These are phyloP conservation scores for Penicillium bialowiezense DNA, from an alignment of 495 filamentous ascomycete species.

Conservation along the genomic window DNA sequence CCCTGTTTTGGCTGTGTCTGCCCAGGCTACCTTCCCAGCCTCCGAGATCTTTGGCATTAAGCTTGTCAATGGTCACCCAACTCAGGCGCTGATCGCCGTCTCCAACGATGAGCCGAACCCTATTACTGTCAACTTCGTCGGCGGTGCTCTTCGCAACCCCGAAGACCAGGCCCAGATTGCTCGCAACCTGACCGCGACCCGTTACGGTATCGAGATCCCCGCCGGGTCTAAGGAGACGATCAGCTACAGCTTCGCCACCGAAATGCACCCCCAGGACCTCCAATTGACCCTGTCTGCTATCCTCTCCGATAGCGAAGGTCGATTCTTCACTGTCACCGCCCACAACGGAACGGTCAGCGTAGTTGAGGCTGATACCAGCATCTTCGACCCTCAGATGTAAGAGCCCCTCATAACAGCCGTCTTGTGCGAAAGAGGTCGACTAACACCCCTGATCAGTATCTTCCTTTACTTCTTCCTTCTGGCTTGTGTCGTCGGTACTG, in stretches of 20 bases:
- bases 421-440: slow-evolving; percentile 3
- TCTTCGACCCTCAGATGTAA: slow-evolving; percentile 97
- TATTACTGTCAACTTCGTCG: slow-evolving; percentile 72
- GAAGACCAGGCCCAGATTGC: slow-evolving; percentile 58
- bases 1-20: slow-evolving; percentile 66
- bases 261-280: slow-evolving; percentile 91
- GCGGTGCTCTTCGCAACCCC: slow-evolving; percentile 68
- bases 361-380: slow-evolving; percentile 86
- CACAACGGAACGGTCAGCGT: slow-evolving; percentile 87
- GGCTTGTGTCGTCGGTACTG: slow-evolving; percentile 68
- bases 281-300: slow-evolving; percentile 75
- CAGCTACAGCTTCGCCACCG: slow-evolving; percentile 80
- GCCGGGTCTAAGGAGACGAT: slow-evolving; percentile 73
- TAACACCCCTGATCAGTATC: slow-evolving; percentile 57
- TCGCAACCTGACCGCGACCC: slow-evolving; percentile 78
- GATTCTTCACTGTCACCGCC: slow-evolving; percentile 71
- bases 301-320: slow-evolving; percentile 59
- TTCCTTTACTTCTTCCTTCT: slow-evolving; percentile 96
- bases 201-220: slow-evolving; percentile 72
- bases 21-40: slow-evolving; percentile 77
- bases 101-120: slow-evolving; percentile 79
- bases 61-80: slow-evolving; percentile 90
- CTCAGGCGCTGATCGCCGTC: slow-evolving; percentile 74
- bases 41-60: slow-evolving; percentile 93
- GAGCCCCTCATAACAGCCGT: slow-evolving; percentile 15